Base-by-base conservation (phyloP, 371 early-diverging fungal species). In the Mortierella sp. region DNA sequence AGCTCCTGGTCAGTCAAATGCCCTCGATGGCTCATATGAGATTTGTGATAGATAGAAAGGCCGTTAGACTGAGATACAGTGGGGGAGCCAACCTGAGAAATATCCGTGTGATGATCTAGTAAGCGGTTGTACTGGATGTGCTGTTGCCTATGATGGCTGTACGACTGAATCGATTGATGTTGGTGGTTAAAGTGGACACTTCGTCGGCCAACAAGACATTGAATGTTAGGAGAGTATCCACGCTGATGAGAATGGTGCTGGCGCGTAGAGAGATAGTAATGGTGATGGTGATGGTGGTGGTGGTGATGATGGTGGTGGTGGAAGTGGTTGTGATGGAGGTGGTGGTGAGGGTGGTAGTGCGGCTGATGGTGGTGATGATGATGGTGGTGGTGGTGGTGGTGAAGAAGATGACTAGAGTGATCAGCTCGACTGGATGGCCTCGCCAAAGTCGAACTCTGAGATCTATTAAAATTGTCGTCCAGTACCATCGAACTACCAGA, bases 1-100 rank as follows among this genome's bases (percentile, higher is more conserved):
- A n/a, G 30, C 12, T 62, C 70, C 30, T 60, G 60, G 12, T 60
- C 60, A 4, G 53, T 55, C 18, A 26, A 3, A 12, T 19, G 52
- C 4, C 30, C 15, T 4, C 23, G 29, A 15, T 29, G 19, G 37
- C 37, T 37, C 37, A 9, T 37, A 9, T 5, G 37, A 37, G 37
- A 9, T 37, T 37, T 37, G 37, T 9, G 37, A 37, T 37, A 37
- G 37, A 37, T 37, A 3, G 37, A 37, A 37, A 37, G 37, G 37
- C 9, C 9, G 37, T 37, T 37, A 9, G 37, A 9, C 9, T 37
- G 37, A 37, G 37, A 37, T 3, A 37, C 37, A 37, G 37, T 9
- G 3, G 37, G 9, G 9, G 37, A 37, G 9, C 37, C 37, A 9
- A 37, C 37, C 37, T 37, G 37, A 9, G 9, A 3, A 37, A 37